Base-by-base conservation (phyloP, 139 green algal genomes). In the Tetraselmis chui region DNA sequence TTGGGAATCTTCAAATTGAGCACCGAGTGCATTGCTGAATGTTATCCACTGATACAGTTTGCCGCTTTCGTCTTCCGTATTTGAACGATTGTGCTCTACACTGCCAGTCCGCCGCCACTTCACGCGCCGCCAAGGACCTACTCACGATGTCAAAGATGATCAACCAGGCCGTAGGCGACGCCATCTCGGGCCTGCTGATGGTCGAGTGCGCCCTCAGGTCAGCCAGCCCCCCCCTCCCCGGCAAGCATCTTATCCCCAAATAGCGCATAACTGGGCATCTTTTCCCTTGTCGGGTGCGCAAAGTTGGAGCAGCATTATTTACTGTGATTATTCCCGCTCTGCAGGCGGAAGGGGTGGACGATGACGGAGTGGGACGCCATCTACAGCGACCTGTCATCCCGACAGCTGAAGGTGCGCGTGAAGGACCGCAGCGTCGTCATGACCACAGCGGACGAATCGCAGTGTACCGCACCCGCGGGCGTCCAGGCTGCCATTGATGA, bases 161-260 rank as follows among this genome's bases (percentile, higher is more conserved):
- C 80, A 98, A 99, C 85, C 95, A 98, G 86, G 91, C 93, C 27
- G 93, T 98, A 18, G 97, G 97, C 0, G 97, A 99, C 85, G 97
- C 94, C 0, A 78, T 99, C 24, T 93, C 86, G 28, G 91, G 89
- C 28, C 80, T 99, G 0, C 89, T 99, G 79, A 82, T 98, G 82
- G 94, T 98, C 28, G 96, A 98, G 81, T 91, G 87, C 18, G 89
- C 96, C 1, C 84, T 98, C 23, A 87, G 89, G 83, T 67, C 11
- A 89, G 85, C 18, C 76, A n/a, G 22, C 79, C 23, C 31, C 23
- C 77, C 2, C 29, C 31, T 28, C 1, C 77, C 23, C 5, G 77
- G 30, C 77, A 2, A 26, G 80, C 2, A n/a, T n/a, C n/a, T n/a
- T n/a, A n/a, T n/a, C n/a, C n/a, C n/a, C n/a, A n/a, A n/a, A n/a